Percentiles rank a stretch among this genome's conserved stretches.
These are phyloP conservation scores for Lecanicillium sp. DNA, from an alignment of 2,329 filamentous ascomycete species.

Conservation along the genomic window DNA sequence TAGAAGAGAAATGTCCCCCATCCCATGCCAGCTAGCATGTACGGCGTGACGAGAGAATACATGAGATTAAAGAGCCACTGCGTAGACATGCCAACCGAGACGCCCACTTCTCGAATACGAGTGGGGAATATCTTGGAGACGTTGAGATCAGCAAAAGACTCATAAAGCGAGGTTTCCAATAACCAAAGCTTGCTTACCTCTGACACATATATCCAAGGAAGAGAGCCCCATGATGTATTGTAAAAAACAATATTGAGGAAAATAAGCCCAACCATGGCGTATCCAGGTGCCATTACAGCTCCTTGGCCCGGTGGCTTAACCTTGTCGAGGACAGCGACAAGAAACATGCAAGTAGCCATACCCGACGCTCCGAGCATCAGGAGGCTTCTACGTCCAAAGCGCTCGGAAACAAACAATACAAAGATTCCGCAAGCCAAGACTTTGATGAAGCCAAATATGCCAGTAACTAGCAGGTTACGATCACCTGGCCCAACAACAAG, in stretches of 20 bases:
- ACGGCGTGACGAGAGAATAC: conserved; percentile 38
- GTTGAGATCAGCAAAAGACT: background rate
- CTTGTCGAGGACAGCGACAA: conserved; percentile 35
- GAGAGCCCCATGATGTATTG: conserved; percentile 54
- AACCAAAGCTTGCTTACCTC: conserved; percentile 26
- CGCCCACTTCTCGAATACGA: conserved; percentile 50
- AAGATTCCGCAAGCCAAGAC: conserved; percentile 34
- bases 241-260: conserved; percentile 58
- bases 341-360: conserved; percentile 37
- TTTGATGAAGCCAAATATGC: conserved; percentile 20
- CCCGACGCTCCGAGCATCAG: conserved; percentile 32
- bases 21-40: conserved; percentile 37
- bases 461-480: conserved; percentile 19
- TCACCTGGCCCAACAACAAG: conserved; percentile 18
- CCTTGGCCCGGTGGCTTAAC: conserved; percentile 20
- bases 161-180: too few species aligned
- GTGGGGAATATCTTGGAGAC: conserved; percentile 49
- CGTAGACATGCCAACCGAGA: conserved; percentile 52
- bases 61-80: conserved; percentile 63
- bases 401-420: conserved; percentile 18
- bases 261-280: conserved; percentile 45
- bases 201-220: conserved; percentile 56
- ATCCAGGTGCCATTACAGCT: conserved; percentile 29
- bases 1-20: conserved; percentile 31
- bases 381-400: conserved; percentile 13